Conservation (phyloP, 306 rosid genomes). For the Carpinus viminea region DNA sequence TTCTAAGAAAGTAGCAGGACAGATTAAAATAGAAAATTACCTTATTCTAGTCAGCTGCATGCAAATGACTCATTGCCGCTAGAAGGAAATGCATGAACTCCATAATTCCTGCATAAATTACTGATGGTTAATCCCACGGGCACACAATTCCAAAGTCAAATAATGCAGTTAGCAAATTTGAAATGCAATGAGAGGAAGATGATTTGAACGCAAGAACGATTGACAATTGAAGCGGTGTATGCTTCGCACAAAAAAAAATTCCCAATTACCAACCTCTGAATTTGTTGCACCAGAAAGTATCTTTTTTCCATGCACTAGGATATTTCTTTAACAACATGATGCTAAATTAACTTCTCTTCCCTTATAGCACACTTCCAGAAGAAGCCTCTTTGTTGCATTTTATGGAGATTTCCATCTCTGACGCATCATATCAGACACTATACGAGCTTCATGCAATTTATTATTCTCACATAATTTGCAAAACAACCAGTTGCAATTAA, state of each 20-base stretch:
- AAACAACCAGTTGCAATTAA: constrained; percentile 6
- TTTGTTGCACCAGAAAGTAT: background rate
- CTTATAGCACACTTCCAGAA: background rate
- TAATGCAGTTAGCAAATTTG: background rate
- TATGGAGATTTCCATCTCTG: constrained; percentile 15
- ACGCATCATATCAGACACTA: constrained; percentile 11
- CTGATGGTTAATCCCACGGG: background rate
- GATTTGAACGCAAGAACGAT: background rate
- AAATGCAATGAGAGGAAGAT: background rate
- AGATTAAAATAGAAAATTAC: background rate
- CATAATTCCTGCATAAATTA: constrained; percentile 1
- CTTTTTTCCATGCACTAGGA: background rate
- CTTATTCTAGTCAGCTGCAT: constrained; percentile 2
- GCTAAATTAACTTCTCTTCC: constrained; percentile 5
- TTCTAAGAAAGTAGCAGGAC: background rate
- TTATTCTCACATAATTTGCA: constrained; percentile 6
- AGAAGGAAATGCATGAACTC: background rate
- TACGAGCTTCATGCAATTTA: constrained; percentile 13
- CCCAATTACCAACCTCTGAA: background rate
- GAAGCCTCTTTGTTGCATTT: constrained; percentile 8
- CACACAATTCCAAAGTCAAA: background rate
- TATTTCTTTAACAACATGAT: background rate
- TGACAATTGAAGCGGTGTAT: background rate
- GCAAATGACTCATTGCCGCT: background rate
- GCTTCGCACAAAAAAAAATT: background rate